These are phyloP conservation scores for Metschnikowia chrysomelidarum DNA, from an alignment of 805 yeast species.

Conservation along the genomic window DNA sequence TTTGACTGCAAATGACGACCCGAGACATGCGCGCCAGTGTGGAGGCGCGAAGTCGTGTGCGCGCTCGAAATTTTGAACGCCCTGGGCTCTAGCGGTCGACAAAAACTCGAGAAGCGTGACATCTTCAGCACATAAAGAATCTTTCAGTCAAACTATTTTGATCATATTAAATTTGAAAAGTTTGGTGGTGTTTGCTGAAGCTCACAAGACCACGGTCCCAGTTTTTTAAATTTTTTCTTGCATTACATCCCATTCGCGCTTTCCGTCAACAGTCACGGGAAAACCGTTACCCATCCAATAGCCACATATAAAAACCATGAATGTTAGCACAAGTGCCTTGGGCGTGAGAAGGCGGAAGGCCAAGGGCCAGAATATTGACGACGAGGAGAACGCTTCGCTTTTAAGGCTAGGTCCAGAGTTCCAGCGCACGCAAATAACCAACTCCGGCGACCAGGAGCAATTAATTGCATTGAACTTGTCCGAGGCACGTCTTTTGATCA, in stretches of 20 bases:
- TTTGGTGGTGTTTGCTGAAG: no score
- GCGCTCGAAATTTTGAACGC: slow-evolving; percentile 1
- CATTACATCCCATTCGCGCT: no score
- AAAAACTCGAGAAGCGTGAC: no score
- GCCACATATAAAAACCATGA: slow-evolving; percentile 53
- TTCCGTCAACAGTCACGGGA: neutral
- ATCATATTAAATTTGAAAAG: no score
- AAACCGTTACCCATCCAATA: neutral
- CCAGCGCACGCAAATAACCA: slow-evolving; percentile 73
- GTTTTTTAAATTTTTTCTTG: no score
- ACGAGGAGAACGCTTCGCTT: slow-evolving; percentile 89
- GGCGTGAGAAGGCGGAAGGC: slow-evolving; percentile 76
- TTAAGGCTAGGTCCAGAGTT: slow-evolving; percentile 93
- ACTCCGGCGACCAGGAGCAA: slow-evolving; percentile 73
- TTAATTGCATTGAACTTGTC: slow-evolving; percentile 83
- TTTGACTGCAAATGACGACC: neutral
- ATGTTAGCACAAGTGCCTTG: slow-evolving; percentile 83
- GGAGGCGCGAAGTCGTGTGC: slow-evolving; percentile 12
- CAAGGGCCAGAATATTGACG: slow-evolving; percentile 59
- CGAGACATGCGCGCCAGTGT: neutral
- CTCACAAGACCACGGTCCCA: no score
- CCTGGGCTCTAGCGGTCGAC: no score
- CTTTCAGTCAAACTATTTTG: no score
- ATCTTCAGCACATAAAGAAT: no score
- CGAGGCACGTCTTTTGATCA: slow-evolving; percentile 85